phyloP scores from a whole-genome alignment of 192 early-diverging fungal species.

The Jimgerdemannia flammicorona region DNA sequence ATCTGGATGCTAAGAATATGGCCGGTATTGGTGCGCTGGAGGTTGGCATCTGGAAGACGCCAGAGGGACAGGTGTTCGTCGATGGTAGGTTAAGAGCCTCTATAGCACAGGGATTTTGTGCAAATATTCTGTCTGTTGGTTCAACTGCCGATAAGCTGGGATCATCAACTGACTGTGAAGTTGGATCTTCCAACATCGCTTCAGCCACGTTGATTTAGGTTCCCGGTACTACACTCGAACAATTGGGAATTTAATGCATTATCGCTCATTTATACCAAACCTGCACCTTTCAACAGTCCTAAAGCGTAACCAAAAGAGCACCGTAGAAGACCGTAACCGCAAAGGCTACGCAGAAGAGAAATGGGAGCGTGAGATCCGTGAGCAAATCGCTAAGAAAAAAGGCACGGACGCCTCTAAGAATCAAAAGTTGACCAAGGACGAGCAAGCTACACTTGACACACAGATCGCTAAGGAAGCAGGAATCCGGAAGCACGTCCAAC shows the following conservation, averaged over 20 bases:
- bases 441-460: slow-evolving; percentile 64
- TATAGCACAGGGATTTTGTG: too few species aligned
- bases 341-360: slow-evolving; percentile 64
- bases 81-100: slow-evolving; percentile 37
- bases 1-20: slow-evolving; percentile 47
- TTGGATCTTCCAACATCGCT: too few species aligned
- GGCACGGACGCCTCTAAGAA: slow-evolving; percentile 17
- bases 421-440: slow-evolving; percentile 69
- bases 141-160: too few species aligned
- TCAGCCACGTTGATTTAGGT: too few species aligned
- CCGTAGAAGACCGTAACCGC: slow-evolving; percentile 35
- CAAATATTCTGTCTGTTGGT: too few species aligned
- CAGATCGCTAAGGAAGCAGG: slow-evolving; percentile 70
- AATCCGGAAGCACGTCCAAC: slow-evolving; percentile 64
- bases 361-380: slow-evolving; percentile 75
- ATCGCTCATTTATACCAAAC: background rate
- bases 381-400: slow-evolving; percentile 71
- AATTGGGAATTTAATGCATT: background rate
- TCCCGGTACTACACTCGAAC: too few species aligned
- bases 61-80: slow-evolving; percentile 62
- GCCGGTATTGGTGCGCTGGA: slow-evolving; percentile 53
- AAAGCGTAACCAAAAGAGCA: slow-evolving; percentile 55
- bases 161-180: too few species aligned
- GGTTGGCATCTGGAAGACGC: slow-evolving; percentile 66
- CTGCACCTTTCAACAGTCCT: slow-evolving; percentile 22